A percentile compares a stretch with the other conserved stretches of the same genome.
phyloP scores from a whole-genome alignment of 1,284 basidiomycete genomes.

The Papiliotrema nemorosa region DNA sequence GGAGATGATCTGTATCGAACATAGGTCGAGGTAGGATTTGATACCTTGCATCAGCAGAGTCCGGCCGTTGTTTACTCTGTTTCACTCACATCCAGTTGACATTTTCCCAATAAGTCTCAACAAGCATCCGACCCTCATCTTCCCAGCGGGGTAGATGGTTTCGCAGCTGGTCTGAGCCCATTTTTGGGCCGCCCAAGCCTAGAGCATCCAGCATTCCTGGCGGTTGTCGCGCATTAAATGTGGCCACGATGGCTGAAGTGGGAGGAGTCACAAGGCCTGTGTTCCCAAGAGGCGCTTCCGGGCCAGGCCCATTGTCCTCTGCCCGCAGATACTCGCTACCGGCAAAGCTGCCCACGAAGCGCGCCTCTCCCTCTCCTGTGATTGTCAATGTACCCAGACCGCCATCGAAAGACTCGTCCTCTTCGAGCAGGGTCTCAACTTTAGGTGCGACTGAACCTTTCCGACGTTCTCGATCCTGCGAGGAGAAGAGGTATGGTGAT shows the following conservation, averaged over 20 bases:
- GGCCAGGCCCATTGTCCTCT: conserved; percentile 18
- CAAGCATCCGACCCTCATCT: conserved; percentile 29
- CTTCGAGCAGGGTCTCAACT: conserved; percentile 4
- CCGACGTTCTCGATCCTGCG: conserved; percentile 14
- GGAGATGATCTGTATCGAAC: conserved; percentile 45
- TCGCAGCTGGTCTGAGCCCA: conserved; percentile 25
- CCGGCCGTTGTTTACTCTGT: neutral
- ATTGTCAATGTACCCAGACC: conserved; percentile 46
- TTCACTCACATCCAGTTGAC: conserved; percentile 48
- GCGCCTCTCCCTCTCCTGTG: conserved; percentile 35
- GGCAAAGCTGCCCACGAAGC: conserved; percentile 43
- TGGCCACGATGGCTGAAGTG: neutral
- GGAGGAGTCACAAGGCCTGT: conserved; percentile 15
- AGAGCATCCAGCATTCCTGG: no score
- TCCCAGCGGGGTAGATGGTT: conserved; percentile 42
- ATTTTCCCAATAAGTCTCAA: conserved; percentile 46
- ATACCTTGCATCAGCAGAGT: conserved; percentile 25
- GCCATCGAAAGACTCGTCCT: conserved; percentile 30
- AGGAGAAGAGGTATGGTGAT: conserved; percentile 32
- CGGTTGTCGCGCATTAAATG: neutral
- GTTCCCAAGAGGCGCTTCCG: neutral
- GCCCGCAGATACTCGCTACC: conserved; percentile 41
- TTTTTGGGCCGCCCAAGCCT: no score
- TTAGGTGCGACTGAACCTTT: neutral
- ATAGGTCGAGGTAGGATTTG: conserved; percentile 38